Percentiles rank a stretch among this genome's conserved stretches.
Conservation (phyloP, 441 rosid genomes). For the Populus hybrid region DNA sequence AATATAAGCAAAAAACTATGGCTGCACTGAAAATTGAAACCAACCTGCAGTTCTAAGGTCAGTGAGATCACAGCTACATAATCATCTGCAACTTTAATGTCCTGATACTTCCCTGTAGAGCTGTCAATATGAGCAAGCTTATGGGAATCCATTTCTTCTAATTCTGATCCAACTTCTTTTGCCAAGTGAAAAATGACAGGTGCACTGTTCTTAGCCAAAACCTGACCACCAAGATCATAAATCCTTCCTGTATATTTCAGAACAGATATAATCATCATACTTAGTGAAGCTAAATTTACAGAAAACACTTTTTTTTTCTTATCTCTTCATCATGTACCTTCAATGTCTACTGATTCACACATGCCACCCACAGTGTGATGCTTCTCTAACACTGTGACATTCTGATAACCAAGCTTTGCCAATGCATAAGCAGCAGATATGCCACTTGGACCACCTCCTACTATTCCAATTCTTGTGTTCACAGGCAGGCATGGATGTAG, state of each 20-base stretch:
- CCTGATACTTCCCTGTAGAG: slow-evolving; percentile 48
- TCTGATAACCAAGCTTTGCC: slow-evolving; percentile 18
- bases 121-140: slow-evolving; percentile 57
- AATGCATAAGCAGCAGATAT: slow-evolving; percentile 58
- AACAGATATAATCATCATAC: not conserved
- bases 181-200: slow-evolving; percentile 65
- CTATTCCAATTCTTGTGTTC: slow-evolving; percentile 52
- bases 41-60: slow-evolving; percentile 66
- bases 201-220: slow-evolving; percentile 69
- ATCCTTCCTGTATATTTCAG: slow-evolving; percentile 38
- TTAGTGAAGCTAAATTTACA: not conserved
- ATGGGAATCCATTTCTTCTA: slow-evolving; percentile 70
- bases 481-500: slow-evolving; percentile 59
- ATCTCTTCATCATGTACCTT: slow-evolving; percentile 35
- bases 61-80: slow-evolving; percentile 54
- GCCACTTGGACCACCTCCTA: slow-evolving; percentile 77
- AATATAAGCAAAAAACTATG: not conserved
- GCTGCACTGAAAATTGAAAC: slow-evolving; percentile 5
- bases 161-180: slow-evolving; percentile 46
- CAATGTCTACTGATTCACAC: slow-evolving; percentile 72
- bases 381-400: slow-evolving; percentile 61
- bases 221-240: slow-evolving; percentile 78
- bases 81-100: slow-evolving; percentile 58
- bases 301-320: not conserved
- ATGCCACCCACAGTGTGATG: slow-evolving; percentile 61